These are phyloP conservation scores for Paracoccidioides brasiliensis DNA, from an alignment of 2,329 filamentous ascomycete species.

Conservation along the genomic window DNA sequence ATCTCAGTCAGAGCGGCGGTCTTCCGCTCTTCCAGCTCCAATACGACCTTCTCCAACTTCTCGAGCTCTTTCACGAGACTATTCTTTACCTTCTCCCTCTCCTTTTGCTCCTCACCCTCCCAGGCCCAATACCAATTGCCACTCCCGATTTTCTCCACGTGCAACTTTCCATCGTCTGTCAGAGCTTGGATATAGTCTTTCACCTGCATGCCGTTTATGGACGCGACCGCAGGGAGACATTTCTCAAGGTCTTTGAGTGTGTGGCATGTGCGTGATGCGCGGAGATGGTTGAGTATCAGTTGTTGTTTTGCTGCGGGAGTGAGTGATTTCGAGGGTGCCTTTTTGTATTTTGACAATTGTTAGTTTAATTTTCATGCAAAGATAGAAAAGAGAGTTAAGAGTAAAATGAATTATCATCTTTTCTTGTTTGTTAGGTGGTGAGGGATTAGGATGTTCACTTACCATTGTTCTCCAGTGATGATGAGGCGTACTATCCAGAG, in stretches of 20 bases:
- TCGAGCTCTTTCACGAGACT: constrained; percentile 25
- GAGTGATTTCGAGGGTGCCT: constrained; percentile 38
- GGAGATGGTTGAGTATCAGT: constrained; percentile 47
- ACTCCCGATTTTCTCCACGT: constrained; percentile 56
- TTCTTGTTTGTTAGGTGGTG: not conserved
- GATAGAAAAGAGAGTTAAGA: not conserved
- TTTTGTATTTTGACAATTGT: not conserved
- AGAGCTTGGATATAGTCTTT: constrained; percentile 54
- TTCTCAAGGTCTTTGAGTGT: constrained; percentile 58
- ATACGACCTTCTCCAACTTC: constrained; percentile 10
- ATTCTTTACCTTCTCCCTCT: constrained; percentile 18
- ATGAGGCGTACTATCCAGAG: too few relatives aligned
- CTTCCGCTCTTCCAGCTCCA: constrained; percentile 13
- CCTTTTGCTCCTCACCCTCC: constrained; percentile 40
- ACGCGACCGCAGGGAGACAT: constrained; percentile 45
- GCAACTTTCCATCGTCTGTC: constrained; percentile 47
- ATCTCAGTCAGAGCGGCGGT: constrained; percentile 10
- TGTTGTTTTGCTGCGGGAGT: constrained; percentile 46
- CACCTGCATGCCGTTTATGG: constrained; percentile 53
- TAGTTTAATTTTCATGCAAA: not conserved
- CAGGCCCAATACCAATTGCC: constrained; percentile 65
- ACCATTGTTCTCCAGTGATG: not conserved
- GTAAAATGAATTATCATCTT: not conserved
- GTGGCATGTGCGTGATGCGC: constrained; percentile 47
- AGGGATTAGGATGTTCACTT: not conserved